Base-by-base conservation (phyloP, 1,284 basidiomycete species). In the Cutaneotrichosporon curvatum region DNA sequence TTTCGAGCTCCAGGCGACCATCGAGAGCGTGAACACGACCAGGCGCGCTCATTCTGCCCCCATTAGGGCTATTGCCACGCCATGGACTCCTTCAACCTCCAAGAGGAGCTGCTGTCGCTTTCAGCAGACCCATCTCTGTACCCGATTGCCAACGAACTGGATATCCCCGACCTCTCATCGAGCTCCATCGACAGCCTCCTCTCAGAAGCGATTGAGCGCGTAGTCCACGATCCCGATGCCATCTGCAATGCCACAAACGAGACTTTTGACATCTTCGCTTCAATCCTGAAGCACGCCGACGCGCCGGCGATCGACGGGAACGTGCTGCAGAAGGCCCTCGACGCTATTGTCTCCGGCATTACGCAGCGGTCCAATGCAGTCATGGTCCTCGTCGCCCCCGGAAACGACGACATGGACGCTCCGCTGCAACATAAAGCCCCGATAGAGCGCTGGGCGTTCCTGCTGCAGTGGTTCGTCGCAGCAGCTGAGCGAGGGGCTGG, bases 361-460 rank as follows among this genome's bases (percentile, higher is more conserved):
- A 57, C 42, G 7, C 57, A 61, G 41, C 67, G 68, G 43, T 51
- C 59, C 12, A 58, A 56, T 35, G 60, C 58, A 9, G 63, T 70
- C 7, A 56, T 68, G 52, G 41, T 48, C 4, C 45, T 56, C 20
- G 45, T 49, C 31, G 50, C 47, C 1, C 54, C 50, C 4, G 58
- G 52, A 16, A 51, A 58, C 43, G 81, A 82, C 18, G 84, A 87
- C 45, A 81, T 83, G 51, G 79, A 85, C 38, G 77, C 78, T 0
- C 81, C 83, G 50, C 73, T 80, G 56, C 67, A 76, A 0, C 87
- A 90, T 71, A 84, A 83, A 63, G 62, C 67, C 1, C 80, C 87
- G 0, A 74, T 95, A 40, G 91, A 95, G 67, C 82, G 85, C 75
- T 94, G 87, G 67, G 84, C 84, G 4, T 95, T 94, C 65, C 73